Evolutionary conservation across 805 yeast species (phyloP), one percentile per base, ranked within the genome.

Genomic region (Cephaloascus albidus): DNA sequence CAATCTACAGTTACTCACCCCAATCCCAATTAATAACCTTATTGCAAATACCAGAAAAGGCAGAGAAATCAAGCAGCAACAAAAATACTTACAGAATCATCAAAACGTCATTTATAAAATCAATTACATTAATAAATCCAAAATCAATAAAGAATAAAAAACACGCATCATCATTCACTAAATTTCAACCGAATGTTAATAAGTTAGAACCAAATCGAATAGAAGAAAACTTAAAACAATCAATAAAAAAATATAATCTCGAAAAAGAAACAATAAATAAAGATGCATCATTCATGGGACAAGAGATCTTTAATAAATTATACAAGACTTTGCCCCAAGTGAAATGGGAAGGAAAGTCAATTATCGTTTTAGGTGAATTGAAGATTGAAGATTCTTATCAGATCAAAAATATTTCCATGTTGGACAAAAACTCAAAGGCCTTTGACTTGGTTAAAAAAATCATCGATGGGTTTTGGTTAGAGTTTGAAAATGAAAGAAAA

Each of bases 1-100:
- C 69, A 26, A 69, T 85, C 31, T 80, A 77, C 53, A 70, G 87
- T 8, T 80, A 73, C 53, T 73, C 76, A 41, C 63, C 78, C 4
- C 68, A 65, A 39, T 41, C 61, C 54, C 66, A 69, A 33, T 54
- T 76, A n/a, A 44, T 74, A 18, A 55, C 72, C 1, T 50, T 68
- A 39, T n/a, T n/a, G 6, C 15, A 8, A 8, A n/a, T n/a, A 6
- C 14, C 18, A 6, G 17, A 16, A 31, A 31, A 14, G 16, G 15
- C 16, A 8, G 16, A 14, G 6, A 10, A 8, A n/a, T 28, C 26
- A 15, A 10, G 16, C 4, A 35, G 38, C 10, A 35, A 28, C 20
- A 12, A 40, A 8, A 53, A 51, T 5, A 42, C 43, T 10, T 78
- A 73, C 55, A 68, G 72, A 43, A 59, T 81, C 36, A 60, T 82